Evolutionary conservation across 2,329 filamentous ascomycete genomes (phyloP).

Genomic region (Fusarium anthophilum): DNA sequence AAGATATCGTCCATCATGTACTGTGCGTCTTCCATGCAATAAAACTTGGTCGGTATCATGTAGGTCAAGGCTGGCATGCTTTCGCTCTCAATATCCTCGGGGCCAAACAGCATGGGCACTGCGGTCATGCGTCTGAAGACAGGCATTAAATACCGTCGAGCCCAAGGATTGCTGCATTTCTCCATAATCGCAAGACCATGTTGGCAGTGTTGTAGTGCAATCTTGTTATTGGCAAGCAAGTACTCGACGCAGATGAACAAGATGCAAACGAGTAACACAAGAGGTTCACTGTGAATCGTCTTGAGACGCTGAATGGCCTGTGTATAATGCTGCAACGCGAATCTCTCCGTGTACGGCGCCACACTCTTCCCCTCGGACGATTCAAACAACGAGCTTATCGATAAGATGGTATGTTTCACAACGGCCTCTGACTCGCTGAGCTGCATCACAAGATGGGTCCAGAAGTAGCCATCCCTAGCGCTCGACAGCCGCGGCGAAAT

Average conservation of each 20-base stretch:
- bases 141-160: neutral
- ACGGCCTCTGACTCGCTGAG: constrained; percentile 10
- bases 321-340: constrained; percentile 15
- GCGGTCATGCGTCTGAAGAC: constrained; percentile 6
- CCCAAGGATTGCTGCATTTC: neutral
- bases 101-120: constrained; percentile 7
- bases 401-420: constrained; percentile 16
- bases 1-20: constrained; percentile 13
- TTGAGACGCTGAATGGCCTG: constrained; percentile 7
- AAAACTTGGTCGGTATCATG: neutral
- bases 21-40: neutral
- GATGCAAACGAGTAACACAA: constrained; percentile 5
- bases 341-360: neutral
- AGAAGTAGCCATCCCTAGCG: constrained; percentile 12
- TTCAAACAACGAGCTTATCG: constrained; percentile 22
- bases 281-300: neutral
- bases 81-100: neutral
- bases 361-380: neutral
- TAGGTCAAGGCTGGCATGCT: neutral
- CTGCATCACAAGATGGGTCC: constrained; percentile 22
- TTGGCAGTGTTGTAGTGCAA: neutral
- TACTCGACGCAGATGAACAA: constrained; percentile 16
- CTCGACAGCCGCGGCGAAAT: constrained; percentile 8
- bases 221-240: neutral
- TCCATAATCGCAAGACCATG: constrained; percentile 1